Evolutionary conservation across 2,329 filamentous ascomycete species (phyloP).

Genomic region (Cyclaneusma minus): DNA sequence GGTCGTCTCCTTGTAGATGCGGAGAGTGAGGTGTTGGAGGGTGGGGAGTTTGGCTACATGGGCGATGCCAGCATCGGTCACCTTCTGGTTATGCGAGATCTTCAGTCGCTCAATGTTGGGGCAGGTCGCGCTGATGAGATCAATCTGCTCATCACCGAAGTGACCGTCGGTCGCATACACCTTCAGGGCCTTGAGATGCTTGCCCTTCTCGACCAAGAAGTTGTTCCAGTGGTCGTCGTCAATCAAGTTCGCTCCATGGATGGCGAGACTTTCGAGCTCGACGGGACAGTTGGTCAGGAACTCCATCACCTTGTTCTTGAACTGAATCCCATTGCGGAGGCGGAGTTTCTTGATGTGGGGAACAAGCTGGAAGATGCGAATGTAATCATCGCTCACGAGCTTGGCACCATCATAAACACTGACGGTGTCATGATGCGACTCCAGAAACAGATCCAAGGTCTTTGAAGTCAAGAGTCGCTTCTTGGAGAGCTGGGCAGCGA

Average conservation of each 20-base stretch:
- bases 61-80: constrained; percentile 49
- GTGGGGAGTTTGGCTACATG: constrained; percentile 44
- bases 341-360: constrained; percentile 56
- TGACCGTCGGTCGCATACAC: constrained; percentile 75
- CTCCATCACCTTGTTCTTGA: constrained; percentile 72
- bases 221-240: constrained; percentile 60
- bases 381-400: constrained; percentile 60
- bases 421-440: constrained; percentile 32
- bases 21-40: constrained; percentile 63
- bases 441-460: constrained; percentile 41
- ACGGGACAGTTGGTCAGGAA: constrained; percentile 63
- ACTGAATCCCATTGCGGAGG: constrained; percentile 73
- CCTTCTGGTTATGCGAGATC: constrained; percentile 62
- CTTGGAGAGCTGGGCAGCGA: constrained; percentile 44
- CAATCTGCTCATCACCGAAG: constrained; percentile 56
- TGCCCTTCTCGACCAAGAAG: constrained; percentile 51
- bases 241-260: constrained; percentile 75
- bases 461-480: constrained; percentile 36
- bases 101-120: constrained; percentile 62
- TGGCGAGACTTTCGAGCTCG: constrained; percentile 54
- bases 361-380: constrained; percentile 64
- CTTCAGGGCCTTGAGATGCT: constrained; percentile 50
- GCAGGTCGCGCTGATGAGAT: constrained; percentile 45
- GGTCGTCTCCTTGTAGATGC: constrained; percentile 40
- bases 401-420: constrained; percentile 44